Percentiles rank a stretch among this genome's conserved stretches.
Evolutionary conservation across 1,139 yeast genomes (phyloP).

Genomic region (Candida sanyaensis): DNA sequence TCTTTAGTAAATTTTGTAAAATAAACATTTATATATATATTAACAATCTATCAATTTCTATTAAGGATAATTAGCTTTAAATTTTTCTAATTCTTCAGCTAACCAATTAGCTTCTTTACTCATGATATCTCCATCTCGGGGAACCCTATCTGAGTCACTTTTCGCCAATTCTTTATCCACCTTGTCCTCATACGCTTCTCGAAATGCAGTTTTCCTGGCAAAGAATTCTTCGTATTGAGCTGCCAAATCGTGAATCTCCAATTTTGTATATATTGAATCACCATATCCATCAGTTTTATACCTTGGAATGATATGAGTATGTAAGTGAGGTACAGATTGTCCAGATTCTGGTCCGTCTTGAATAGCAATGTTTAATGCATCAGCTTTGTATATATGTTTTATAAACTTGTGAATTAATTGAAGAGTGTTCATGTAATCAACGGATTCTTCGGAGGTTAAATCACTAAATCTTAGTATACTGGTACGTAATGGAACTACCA

Average conservation of each 20-base stretch:
- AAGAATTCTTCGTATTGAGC: slow-evolving; percentile 32
- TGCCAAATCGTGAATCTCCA: slow-evolving; percentile 51
- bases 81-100: slow-evolving; percentile 39
- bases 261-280: slow-evolving; percentile 54
- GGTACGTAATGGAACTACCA: slow-evolving; percentile 77
- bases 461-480: slow-evolving; percentile 64
- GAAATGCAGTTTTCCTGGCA: slow-evolving; percentile 24
- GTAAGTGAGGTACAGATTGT: slow-evolving; percentile 90
- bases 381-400: slow-evolving; percentile 66
- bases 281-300: slow-evolving; percentile 64
- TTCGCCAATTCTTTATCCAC: slow-evolving; percentile 24
- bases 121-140: slow-evolving; percentile 65
- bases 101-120: slow-evolving; percentile 60
- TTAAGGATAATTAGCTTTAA: slow-evolving; percentile 4
- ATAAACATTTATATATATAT: background rate
- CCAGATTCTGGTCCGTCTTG: slow-evolving; percentile 98
- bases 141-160: slow-evolving; percentile 45
- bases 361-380: slow-evolving; percentile 81
- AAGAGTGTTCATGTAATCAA: slow-evolving; percentile 77
- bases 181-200: slow-evolving; percentile 7
- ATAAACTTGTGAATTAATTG: slow-evolving; percentile 71
- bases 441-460: slow-evolving; percentile 67
- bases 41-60: background rate
- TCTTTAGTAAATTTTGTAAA: slow-evolving; percentile 11
- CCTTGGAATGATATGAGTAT: slow-evolving; percentile 90